Evolutionary conservation across 2,329 filamentous ascomycete genomes (phyloP).

Genomic region (Claviceps sp.): DNA sequence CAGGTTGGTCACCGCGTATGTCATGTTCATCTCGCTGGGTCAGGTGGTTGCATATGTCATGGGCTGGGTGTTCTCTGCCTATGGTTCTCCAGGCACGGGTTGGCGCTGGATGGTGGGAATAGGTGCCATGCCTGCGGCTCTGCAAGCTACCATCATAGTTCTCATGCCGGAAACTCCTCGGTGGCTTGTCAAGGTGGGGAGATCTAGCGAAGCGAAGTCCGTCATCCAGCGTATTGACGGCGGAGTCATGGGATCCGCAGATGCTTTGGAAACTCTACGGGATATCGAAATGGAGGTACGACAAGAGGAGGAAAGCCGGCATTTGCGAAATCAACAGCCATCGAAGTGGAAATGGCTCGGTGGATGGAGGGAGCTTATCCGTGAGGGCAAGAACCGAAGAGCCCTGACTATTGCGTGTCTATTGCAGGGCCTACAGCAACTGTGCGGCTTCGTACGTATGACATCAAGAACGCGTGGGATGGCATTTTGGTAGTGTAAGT

Average conservation of each 20-base stretch:
- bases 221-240: slow-evolving; percentile 57
- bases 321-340: slow-evolving; percentile 18
- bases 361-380: slow-evolving; percentile 39
- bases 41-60: slow-evolving; percentile 81
- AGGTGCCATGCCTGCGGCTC: slow-evolving; percentile 59
- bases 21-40: slow-evolving; percentile 73
- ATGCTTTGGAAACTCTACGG: slow-evolving; percentile 48
- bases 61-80: slow-evolving; percentile 60
- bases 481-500: background rate
- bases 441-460: slow-evolving; percentile 64
- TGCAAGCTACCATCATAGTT: slow-evolving; percentile 56
- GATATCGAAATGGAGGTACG: slow-evolving; percentile 62
- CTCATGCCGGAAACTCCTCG: slow-evolving; percentile 80
- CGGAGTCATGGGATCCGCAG: slow-evolving; percentile 24
- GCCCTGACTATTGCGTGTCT: slow-evolving; percentile 77
- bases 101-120: slow-evolving; percentile 92
- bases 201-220: slow-evolving; percentile 43
- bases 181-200: slow-evolving; percentile 64
- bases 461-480: background rate
- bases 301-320: slow-evolving; percentile 47
- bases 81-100: slow-evolving; percentile 37
- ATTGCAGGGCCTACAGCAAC: slow-evolving; percentile 75
- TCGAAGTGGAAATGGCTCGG: slow-evolving; percentile 26
- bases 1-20: slow-evolving; percentile 66
- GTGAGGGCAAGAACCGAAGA: slow-evolving; percentile 50